A percentile compares a stretch with the other conserved stretches of the same genome.
Conservation (phyloP, 2,329 filamentous ascomycete species). For the Sporothrix phasma region DNA sequence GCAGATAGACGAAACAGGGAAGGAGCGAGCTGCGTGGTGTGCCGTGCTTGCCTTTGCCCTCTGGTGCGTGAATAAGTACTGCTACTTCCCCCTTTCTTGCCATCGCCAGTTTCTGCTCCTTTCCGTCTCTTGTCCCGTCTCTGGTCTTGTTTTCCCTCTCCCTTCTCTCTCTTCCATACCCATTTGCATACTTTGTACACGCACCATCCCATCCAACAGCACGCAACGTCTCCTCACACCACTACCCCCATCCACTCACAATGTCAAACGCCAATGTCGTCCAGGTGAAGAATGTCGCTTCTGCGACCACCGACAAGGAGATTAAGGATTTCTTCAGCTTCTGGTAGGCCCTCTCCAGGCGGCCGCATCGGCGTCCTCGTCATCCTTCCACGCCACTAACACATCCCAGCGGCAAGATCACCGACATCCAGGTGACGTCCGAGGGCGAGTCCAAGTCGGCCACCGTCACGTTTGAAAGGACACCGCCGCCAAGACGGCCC, state of each 20-base stretch:
- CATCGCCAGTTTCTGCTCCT: not conserved
- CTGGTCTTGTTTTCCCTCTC: not conserved
- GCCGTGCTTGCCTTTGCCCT: no score
- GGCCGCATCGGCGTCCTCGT: no score
- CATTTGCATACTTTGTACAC: not conserved
- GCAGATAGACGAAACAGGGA: slow-evolving; percentile 6
- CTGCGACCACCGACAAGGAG: slow-evolving; percentile 76
- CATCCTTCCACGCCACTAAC: slow-evolving; percentile 2
- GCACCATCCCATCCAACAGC: not conserved
- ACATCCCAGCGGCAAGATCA: slow-evolving; percentile 71
- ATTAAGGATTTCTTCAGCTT: slow-evolving; percentile 97
- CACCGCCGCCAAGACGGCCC: slow-evolving; percentile 90
- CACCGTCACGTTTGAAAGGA: slow-evolving; percentile 96
- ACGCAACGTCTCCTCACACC: not conserved
- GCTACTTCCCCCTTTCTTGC: not conserved
- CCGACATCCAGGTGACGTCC: slow-evolving; percentile 64
- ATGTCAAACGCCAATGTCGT: slow-evolving; percentile 20
- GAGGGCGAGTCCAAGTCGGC: slow-evolving; percentile 65
- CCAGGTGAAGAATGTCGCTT: slow-evolving; percentile 80
- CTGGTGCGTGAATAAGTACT: slow-evolving; percentile 9
- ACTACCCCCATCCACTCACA: slow-evolving; percentile 2
- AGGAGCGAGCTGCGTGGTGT: not conserved
- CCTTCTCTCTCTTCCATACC: not conserved
- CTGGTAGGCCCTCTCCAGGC: no score
- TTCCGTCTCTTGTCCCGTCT: not conserved